Evolutionary conservation across 345 rosid species (phyloP).

Genomic region (Jatropha curcas): DNA sequence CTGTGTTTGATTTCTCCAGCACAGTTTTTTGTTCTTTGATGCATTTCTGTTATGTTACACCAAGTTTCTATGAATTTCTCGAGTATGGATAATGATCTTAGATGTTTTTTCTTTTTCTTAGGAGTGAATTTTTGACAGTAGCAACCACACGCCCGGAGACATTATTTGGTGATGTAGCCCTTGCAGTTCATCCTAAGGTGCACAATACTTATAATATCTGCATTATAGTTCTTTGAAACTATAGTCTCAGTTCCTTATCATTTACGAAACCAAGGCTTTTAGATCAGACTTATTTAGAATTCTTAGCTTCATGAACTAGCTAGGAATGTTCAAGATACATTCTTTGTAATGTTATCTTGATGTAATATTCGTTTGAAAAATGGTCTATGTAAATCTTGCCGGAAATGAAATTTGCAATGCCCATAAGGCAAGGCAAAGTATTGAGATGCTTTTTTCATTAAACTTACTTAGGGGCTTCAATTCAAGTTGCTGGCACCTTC

Average conservation of each 20-base stretch:
- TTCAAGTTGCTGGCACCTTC: background rate
- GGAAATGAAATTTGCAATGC: background rate
- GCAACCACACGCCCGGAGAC: constrained; percentile 99
- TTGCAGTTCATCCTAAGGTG: constrained; percentile 95
- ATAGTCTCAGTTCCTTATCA: background rate
- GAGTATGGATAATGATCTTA: constrained; percentile 21
- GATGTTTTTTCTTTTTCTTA: constrained; percentile 40
- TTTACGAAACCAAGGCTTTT: background rate
- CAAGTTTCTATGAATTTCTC: background rate
- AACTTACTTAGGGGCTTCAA: background rate
- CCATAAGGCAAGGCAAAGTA: background rate
- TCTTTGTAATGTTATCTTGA: no score
- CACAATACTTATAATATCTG: constrained; percentile 7
- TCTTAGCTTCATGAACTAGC: background rate
- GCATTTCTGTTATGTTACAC: background rate
- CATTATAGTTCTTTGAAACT: background rate
- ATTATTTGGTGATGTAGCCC: constrained; percentile 91
- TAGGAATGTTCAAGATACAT: background rate
- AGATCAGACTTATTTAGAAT: background rate
- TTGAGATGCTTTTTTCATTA: background rate
- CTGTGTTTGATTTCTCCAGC: no score
- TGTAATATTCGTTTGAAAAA: background rate
- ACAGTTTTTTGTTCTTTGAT: background rate
- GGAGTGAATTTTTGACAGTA: constrained; percentile 81
- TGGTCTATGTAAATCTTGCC: background rate